These are phyloP conservation scores for Nyctanthes arbortristis DNA, from an alignment of 257 asterid species.

Conservation along the genomic window DNA sequence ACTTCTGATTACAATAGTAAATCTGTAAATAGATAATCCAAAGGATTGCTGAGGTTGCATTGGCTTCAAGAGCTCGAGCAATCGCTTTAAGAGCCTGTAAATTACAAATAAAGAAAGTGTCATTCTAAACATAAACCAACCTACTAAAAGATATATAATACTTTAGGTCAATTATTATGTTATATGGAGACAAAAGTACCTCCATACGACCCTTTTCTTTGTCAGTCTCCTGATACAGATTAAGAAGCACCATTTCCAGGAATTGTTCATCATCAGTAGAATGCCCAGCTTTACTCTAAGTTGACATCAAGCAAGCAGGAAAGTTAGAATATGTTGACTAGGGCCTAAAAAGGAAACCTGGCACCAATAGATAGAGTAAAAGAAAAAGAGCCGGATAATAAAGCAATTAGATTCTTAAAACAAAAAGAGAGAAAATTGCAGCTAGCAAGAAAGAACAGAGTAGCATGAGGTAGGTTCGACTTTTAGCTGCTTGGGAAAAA, in stretches of 20 bases:
- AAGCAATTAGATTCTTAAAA: neutral
- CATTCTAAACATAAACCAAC: neutral
- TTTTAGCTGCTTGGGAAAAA: neutral
- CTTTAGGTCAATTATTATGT: neutral
- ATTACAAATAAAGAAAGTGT: neutral
- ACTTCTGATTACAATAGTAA: conserved; percentile 45
- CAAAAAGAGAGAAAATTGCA: neutral
- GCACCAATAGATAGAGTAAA: neutral
- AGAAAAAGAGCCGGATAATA: neutral
- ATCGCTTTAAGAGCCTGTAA: conserved; percentile 46
- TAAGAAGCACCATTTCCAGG: conserved; percentile 46
- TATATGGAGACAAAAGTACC: conserved; percentile 23
- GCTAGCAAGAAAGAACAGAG: neutral
- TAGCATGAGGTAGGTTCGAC: neutral
- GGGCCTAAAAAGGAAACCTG: neutral
- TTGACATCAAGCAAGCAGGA: conserved; percentile 15
- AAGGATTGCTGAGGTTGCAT: conserved; percentile 37
- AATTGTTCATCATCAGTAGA: conserved; percentile 34
- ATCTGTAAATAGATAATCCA: conserved; percentile 49
- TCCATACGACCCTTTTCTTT: conserved; percentile 35
- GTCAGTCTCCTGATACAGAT: conserved; percentile 35
- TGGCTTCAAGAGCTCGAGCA: conserved; percentile 42
- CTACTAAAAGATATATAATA: neutral
- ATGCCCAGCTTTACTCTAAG: conserved; percentile 28
- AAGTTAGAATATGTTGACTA: neutral